phyloP scores from a whole-genome alignment of 768 basidiomycete species.

The Termitomyces sp. region DNA sequence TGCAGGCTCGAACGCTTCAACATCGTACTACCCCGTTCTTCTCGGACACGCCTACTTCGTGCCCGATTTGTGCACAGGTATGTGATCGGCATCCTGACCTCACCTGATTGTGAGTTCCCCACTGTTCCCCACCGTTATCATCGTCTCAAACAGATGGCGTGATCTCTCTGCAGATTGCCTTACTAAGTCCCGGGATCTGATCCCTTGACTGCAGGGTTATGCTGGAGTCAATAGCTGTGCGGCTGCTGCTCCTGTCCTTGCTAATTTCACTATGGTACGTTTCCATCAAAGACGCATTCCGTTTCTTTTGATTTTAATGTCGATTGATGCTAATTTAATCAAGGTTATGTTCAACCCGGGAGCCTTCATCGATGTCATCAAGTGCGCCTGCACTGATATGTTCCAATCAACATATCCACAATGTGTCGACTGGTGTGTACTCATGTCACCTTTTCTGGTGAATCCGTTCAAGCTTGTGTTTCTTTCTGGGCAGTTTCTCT shows the following conservation, averaged over 20 bases:
- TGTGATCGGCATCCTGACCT: constrained; percentile 6
- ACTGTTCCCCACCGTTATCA: not conserved
- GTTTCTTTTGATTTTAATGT: not conserved
- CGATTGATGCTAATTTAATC: not conserved
- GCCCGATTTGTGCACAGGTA: constrained; percentile 53
- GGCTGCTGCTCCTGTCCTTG: constrained; percentile 51
- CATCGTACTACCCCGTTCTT: constrained; percentile 41
- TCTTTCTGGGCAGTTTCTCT: constrained; percentile 38
- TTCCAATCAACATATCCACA: constrained; percentile 51
- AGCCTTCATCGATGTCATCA: constrained; percentile 58
- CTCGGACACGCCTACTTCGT: constrained; percentile 53
- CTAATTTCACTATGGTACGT: constrained; percentile 52
- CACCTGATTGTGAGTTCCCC: not conserved
- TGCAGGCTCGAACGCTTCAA: constrained; percentile 5
- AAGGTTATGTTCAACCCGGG: constrained; percentile 65
- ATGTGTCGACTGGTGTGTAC: constrained; percentile 61
- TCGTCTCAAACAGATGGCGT: not conserved
- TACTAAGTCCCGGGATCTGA: not conserved
- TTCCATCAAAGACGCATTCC: not conserved
- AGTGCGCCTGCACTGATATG: constrained; percentile 55
- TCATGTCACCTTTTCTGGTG: not conserved
- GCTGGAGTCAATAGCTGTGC: constrained; percentile 53
- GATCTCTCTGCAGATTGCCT: not conserved
- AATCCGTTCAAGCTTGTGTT: not conserved
- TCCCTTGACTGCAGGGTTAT: constrained; percentile 36